Evolutionary conservation across 2,329 filamentous ascomycete genomes (phyloP).

Genomic region (Stagonosporopsis rhizophila): DNA sequence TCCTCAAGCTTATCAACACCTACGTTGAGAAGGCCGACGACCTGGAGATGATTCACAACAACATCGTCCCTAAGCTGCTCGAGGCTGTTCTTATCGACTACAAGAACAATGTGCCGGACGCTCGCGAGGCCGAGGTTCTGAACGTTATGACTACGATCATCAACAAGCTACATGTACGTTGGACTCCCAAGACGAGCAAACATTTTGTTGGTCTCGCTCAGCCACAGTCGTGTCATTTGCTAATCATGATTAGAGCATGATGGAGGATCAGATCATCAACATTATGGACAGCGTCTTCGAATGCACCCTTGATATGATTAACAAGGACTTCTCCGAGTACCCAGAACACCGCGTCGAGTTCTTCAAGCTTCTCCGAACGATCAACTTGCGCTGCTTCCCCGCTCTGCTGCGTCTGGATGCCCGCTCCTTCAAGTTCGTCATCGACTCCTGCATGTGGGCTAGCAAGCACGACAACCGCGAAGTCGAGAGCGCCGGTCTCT

Average conservation of each 20-base stretch:
- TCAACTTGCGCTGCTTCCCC: slow-evolving; percentile 97
- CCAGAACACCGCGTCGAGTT: slow-evolving; percentile 99
- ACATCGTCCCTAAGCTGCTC: slow-evolving; percentile 93
- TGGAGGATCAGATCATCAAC: slow-evolving; percentile 96
- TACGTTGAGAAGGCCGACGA: slow-evolving; percentile 99
- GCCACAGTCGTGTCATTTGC: slow-evolving; percentile 18
- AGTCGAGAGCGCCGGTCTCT: slow-evolving; percentile 93
- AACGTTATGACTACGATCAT: slow-evolving; percentile 98
- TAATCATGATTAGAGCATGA: slow-evolving; percentile 69
- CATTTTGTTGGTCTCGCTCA: slow-evolving; percentile 53
- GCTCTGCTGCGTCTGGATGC: slow-evolving; percentile 92
- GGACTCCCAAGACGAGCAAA: slow-evolving; percentile 60
- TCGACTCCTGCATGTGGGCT: slow-evolving; percentile 99
- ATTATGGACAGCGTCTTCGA: slow-evolving; percentile 99
- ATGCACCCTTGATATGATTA: slow-evolving; percentile 99
- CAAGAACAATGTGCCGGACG: slow-evolving; percentile 94
- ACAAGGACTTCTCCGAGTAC: slow-evolving; percentile 99
- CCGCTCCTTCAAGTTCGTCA: slow-evolving; percentile 98
- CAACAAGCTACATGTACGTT: slow-evolving; percentile 90
- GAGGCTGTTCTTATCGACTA: slow-evolving; percentile 96
- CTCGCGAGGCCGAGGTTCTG: slow-evolving; percentile 93
- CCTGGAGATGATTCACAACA: slow-evolving; percentile 86
- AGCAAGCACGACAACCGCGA: slow-evolving; percentile 99
- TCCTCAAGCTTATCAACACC: slow-evolving; percentile 95
- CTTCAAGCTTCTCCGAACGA: slow-evolving; percentile 94